phyloP scores from a whole-genome alignment of 1,139 yeast species.

The Lodderomyces elongisporus region DNA sequence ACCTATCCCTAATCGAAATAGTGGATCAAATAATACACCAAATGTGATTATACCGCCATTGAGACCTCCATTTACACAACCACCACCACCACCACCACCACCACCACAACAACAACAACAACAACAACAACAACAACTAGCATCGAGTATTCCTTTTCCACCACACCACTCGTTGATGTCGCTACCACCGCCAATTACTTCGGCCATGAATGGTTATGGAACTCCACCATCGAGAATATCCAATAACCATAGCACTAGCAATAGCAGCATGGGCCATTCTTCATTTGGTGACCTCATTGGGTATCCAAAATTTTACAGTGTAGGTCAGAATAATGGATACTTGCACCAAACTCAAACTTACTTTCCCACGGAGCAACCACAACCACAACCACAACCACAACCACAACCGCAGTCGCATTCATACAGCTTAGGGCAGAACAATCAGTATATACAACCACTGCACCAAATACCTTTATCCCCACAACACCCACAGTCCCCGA shows the following conservation, averaged over 20 bases:
- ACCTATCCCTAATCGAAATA: too few relatives aligned
- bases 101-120: too few relatives aligned
- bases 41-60: not conserved
- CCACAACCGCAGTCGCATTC: not conserved
- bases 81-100: too few relatives aligned
- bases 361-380: conserved; percentile 1
- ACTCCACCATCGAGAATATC: conserved; percentile 1
- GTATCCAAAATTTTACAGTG: not conserved
- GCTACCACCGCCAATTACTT: conserved; percentile 5
- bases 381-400: conserved; percentile 1
- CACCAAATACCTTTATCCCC: not conserved
- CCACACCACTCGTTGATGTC: conserved; percentile 6
- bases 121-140: too few relatives aligned
- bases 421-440: not conserved
- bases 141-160: too few relatives aligned
- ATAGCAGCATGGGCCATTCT: too few relatives aligned
- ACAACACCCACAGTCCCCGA: not conserved
- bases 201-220: conserved; percentile 5
- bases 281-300: too few relatives aligned
- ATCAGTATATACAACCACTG: not conserved
- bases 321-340: not conserved
- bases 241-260: not conserved
- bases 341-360: not conserved
- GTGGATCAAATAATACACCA: too few relatives aligned
- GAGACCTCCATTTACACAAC: not conserved